Evolutionary conservation across 148 eudicot species (phyloP).

Genomic region (Rhododendron griersonianum): DNA sequence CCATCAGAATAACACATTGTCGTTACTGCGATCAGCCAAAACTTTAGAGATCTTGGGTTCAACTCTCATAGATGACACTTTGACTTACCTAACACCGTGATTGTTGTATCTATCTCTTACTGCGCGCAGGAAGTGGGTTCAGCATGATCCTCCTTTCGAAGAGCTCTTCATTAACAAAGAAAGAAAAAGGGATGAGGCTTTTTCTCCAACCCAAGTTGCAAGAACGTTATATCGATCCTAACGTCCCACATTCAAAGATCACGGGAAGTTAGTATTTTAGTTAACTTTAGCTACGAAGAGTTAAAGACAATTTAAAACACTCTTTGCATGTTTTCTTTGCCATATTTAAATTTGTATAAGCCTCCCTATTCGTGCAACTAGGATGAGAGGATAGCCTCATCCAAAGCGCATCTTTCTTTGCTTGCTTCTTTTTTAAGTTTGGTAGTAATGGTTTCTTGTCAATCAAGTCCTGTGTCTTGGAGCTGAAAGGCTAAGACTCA

Average conservation of each 20-base stretch:
- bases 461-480: background rate
- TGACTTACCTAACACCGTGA: background rate
- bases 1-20: background rate
- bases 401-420: background rate
- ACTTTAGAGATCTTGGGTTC: background rate
- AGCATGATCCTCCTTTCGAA: background rate
- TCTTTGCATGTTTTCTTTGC: background rate
- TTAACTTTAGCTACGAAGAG: background rate
- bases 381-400: background rate
- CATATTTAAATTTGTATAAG: background rate
- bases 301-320: background rate
- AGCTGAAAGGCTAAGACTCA: background rate
- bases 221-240: background rate
- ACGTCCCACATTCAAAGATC: background rate
- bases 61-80: background rate
- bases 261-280: background rate
- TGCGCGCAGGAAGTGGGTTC: background rate
- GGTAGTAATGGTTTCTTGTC: slow-evolving; percentile 5
- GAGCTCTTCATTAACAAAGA: background rate
- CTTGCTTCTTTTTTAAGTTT: slow-evolving; percentile 3
- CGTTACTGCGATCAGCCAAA: background rate
- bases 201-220: background rate
- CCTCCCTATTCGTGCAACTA: background rate
- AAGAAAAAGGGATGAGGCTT: background rate
- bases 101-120: background rate